These are phyloP conservation scores for Anthostomella pinea DNA, from an alignment of 2,329 filamentous ascomycete genomes.

Conservation along the genomic window DNA sequence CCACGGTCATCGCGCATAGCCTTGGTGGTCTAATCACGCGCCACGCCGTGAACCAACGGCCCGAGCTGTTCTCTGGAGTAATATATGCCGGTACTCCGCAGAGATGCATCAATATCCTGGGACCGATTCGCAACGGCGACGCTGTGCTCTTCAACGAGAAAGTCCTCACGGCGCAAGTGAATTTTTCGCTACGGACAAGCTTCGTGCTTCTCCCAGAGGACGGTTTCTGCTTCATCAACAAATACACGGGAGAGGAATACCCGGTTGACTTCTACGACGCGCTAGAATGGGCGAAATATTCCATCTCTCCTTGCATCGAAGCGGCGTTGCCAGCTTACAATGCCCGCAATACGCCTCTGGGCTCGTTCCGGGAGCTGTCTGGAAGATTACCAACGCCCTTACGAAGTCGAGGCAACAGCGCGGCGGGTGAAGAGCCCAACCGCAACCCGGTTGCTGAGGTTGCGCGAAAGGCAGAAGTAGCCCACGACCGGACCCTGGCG, in stretches of 20 bases:
- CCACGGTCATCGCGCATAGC: constrained; percentile 80
- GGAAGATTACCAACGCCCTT: constrained; percentile 43
- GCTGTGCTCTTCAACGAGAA: constrained; percentile 86
- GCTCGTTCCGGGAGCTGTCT: constrained; percentile 47
- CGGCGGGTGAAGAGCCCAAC: constrained; percentile 24
- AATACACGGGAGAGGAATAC: constrained; percentile 74
- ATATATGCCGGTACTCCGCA: constrained; percentile 83
- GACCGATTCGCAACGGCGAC: constrained; percentile 87
- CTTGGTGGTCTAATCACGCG: constrained; percentile 84
- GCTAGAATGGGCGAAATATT: constrained; percentile 75
- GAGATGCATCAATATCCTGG: constrained; percentile 86
- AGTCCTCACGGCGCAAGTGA: constrained; percentile 87
- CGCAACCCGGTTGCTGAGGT: constrained; percentile 24
- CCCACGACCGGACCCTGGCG: constrained; percentile 39
- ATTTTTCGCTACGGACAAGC: constrained; percentile 85
- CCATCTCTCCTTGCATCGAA: constrained; percentile 74
- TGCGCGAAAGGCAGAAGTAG: constrained; percentile 27
- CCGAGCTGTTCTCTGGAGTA: constrained; percentile 82
- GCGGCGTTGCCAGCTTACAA: constrained; percentile 60
- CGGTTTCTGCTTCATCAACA: constrained; percentile 84
- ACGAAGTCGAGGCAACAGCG: constrained; percentile 44
- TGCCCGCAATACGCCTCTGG: constrained; percentile 37
- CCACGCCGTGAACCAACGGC: constrained; percentile 80
- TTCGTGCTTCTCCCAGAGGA: constrained; percentile 84
- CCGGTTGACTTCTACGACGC: constrained; percentile 80